phyloP scores from a whole-genome alignment of 805 yeast genomes.

The Nakazawaea laoshanensis region DNA sequence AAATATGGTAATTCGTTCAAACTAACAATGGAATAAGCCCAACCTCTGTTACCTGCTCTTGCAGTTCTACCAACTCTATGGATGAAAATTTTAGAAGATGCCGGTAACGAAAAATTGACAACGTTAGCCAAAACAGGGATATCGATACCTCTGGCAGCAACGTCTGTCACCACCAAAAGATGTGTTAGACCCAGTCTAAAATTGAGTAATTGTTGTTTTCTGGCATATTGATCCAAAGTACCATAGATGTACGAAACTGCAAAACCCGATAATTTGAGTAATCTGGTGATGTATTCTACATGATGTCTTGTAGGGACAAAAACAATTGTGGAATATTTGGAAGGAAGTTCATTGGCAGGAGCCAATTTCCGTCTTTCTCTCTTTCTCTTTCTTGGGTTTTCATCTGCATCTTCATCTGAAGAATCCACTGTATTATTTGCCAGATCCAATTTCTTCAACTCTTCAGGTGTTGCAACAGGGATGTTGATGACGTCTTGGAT shows the following conservation, averaged over 20 bases:
- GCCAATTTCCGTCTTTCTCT: conserved; percentile 43
- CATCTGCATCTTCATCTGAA: conserved; percentile 43
- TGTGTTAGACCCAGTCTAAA: conserved; percentile 81
- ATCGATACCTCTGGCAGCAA: conserved; percentile 98
- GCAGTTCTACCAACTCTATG: conserved; percentile 99
- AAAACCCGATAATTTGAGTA: conserved; percentile 74
- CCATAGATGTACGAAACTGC: conserved; percentile 88
- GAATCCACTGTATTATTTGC: conserved; percentile 41
- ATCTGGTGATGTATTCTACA: conserved; percentile 76
- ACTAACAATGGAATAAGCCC: conserved; percentile 89
- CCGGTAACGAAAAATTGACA: conserved; percentile 83
- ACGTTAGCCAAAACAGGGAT: conserved; percentile 95
- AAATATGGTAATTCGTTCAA: conserved; percentile 86
- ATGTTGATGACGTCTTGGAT: conserved; percentile 79
- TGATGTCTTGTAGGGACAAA: conserved; percentile 98
- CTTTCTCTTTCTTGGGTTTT: conserved; percentile 20
- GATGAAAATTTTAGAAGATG: conserved; percentile 85
- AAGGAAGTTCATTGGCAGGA: conserved; percentile 76
- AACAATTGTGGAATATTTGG: conserved; percentile 78
- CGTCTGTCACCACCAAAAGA: conserved; percentile 93
- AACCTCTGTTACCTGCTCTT: conserved; percentile 95
- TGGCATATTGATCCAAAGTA: conserved; percentile 88
- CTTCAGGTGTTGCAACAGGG: conserved; percentile 71
- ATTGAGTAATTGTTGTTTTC: conserved; percentile 79
- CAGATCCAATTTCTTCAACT: conserved; percentile 42